These are phyloP conservation scores for Amylocarpus encephaloides DNA, from an alignment of 2,329 filamentous ascomycete species.

Conservation along the genomic window DNA sequence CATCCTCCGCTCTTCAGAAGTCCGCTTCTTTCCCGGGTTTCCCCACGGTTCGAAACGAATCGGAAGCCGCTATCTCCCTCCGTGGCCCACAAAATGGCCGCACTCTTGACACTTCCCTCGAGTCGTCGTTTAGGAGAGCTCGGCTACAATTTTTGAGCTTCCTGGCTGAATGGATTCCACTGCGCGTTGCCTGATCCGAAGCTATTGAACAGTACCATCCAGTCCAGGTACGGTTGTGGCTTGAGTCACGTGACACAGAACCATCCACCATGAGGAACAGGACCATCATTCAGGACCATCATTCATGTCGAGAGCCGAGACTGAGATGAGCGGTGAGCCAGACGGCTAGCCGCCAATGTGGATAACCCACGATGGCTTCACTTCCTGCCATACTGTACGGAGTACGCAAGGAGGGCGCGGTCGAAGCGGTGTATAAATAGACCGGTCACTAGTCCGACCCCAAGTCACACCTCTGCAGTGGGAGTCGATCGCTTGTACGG, in stretches of 20 bases:
- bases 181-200: conserved; percentile 7
- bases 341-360: conserved; percentile 22
- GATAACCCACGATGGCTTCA: conserved; percentile 6
- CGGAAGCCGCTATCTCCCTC: not conserved
- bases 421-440: too few species aligned
- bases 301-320: too few species aligned
- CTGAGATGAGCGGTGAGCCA: conserved; percentile 15
- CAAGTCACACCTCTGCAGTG: too few species aligned
- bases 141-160: not conserved
- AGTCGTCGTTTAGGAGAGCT: too few species aligned
- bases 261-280: too few species aligned
- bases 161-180: conserved; percentile 6
- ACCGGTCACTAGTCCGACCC: too few species aligned
- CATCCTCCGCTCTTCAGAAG: not conserved
- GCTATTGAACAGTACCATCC: too few species aligned
- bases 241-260: too few species aligned
- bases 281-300: too few species aligned
- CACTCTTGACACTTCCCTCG: not conserved
- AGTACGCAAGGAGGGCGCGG: too few species aligned
- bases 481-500: too few species aligned
- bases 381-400: conserved; percentile 12
- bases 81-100: not conserved
- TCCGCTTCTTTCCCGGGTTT: not conserved
- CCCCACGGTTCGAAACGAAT: not conserved
- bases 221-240: too few species aligned